Conservation (phyloP, 495 filamentous ascomycete species). For the Aspergillus diversus region DNA sequence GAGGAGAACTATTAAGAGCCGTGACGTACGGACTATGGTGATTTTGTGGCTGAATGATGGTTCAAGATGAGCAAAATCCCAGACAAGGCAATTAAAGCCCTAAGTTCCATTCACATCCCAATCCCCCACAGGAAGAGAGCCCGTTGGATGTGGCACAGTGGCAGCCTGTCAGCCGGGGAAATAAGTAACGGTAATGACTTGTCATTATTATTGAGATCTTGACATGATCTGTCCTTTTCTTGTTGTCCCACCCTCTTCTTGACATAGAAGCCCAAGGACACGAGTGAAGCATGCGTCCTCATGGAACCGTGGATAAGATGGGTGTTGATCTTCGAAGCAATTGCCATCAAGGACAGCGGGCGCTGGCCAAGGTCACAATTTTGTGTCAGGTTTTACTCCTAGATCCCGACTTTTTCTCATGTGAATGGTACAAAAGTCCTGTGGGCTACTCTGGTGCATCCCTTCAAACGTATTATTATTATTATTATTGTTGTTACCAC, state of each 20-base stretch:
- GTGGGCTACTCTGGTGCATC: too few species aligned
- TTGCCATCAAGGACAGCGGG: neutral
- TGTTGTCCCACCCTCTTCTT: constrained; percentile 1
- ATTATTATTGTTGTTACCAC: too few species aligned
- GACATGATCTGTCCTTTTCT: constrained; percentile 16
- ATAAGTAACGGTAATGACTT: constrained; percentile 13
- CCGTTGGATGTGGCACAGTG: neutral
- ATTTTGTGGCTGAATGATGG: neutral
- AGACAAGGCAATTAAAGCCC: constrained; percentile 17
- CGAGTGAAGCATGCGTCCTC: neutral
- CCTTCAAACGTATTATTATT: too few species aligned
- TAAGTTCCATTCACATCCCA: neutral
- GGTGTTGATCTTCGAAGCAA: neutral
- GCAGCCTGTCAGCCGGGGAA: constrained; percentile 4
- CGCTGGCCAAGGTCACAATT: too few species aligned
- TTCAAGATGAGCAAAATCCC: neutral
- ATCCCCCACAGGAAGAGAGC: constrained; percentile 5
- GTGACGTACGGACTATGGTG: neutral
- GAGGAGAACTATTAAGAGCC: constrained; percentile 6
- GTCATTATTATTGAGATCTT: constrained; percentile 8
- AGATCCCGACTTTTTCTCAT: too few species aligned
- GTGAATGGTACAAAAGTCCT: too few species aligned
- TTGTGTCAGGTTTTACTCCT: too few species aligned
- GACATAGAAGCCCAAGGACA: neutral
- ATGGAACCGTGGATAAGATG: too few species aligned